These are phyloP conservation scores for Neonectria punicea DNA, from an alignment of 2,329 filamentous ascomycete genomes.

Conservation along the genomic window DNA sequence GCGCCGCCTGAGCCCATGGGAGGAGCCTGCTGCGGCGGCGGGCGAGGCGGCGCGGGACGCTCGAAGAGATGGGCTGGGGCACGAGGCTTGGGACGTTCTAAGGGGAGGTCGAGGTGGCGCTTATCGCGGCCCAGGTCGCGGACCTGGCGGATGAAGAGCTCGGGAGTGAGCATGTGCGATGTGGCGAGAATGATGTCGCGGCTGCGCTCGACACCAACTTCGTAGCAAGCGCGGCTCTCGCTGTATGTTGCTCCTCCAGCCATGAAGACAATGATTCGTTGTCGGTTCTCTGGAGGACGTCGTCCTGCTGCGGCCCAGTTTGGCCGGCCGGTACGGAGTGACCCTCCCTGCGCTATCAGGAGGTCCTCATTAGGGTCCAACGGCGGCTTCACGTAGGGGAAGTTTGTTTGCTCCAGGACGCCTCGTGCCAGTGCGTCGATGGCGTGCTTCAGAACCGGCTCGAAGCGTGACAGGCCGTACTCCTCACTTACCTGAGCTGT, in stretches of 20 bases:
- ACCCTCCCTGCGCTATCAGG: slow-evolving; percentile 70
- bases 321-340: slow-evolving; percentile 89
- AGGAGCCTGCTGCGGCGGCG: slow-evolving; percentile 45
- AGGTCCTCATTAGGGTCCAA: slow-evolving; percentile 70
- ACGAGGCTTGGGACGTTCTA: slow-evolving; percentile 81
- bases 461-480: slow-evolving; percentile 86
- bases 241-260: slow-evolving; percentile 95
- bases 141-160: slow-evolving; percentile 84
- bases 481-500: slow-evolving; percentile 73
- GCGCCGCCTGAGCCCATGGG: slow-evolving; percentile 36
- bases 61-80: slow-evolving; percentile 90
- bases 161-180: slow-evolving; percentile 91
- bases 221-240: slow-evolving; percentile 89
- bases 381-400: slow-evolving; percentile 80
- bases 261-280: slow-evolving; percentile 93
- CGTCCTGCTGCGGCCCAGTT: slow-evolving; percentile 91
- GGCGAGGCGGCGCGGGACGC: slow-evolving; percentile 66
- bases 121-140: slow-evolving; percentile 81
- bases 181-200: slow-evolving; percentile 90
- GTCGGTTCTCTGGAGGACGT: slow-evolving; percentile 79
- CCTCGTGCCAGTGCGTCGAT: slow-evolving; percentile 79
- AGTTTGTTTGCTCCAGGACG: slow-evolving; percentile 71
- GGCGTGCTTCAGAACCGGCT: slow-evolving; percentile 83
- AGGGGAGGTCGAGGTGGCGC: slow-evolving; percentile 80
- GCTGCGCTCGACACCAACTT: slow-evolving; percentile 76